phyloP scores from a whole-genome alignment of 106 monocot species.

The Platanthera guangdongensis region DNA sequence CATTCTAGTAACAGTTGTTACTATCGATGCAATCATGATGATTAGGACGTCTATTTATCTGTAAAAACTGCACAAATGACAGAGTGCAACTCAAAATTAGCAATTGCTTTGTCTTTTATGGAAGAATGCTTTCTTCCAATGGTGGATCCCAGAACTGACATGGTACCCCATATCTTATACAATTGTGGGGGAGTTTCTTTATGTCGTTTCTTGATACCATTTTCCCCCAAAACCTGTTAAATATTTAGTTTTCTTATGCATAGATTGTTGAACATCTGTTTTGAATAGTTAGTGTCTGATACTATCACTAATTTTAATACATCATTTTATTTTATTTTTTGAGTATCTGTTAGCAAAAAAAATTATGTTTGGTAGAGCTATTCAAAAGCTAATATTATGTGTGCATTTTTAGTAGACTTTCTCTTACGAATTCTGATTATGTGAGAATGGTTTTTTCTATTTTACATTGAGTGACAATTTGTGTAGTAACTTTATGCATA shows the following conservation, averaged over 20 bases:
- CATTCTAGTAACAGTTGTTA: no score
- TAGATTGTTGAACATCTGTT: not conserved
- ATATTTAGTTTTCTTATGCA: not conserved
- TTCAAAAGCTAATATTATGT: no score
- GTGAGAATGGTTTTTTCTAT: no score
- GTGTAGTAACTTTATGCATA: no score
- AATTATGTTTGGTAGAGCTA: no score
- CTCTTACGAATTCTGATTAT: no score
- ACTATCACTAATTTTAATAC: not conserved
- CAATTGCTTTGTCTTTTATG: constrained; percentile 65
- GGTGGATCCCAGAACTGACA: constrained; percentile 86
- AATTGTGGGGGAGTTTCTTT: constrained; percentile 52
- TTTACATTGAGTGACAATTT: no score
- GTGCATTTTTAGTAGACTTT: no score
- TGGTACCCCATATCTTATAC: constrained; percentile 89
- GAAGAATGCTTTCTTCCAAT: constrained; percentile 92
- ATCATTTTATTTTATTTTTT: no score
- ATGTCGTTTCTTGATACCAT: not conserved
- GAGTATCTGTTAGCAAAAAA: no score
- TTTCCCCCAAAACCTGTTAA: not conserved
- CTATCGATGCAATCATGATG: constrained; percentile 50
- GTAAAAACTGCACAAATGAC: constrained; percentile 60
- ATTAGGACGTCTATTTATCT: constrained; percentile 44
- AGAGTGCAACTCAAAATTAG: constrained; percentile 81
- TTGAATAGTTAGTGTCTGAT: not conserved